Evolutionary conservation across 2,329 filamentous ascomycete species (phyloP), one percentile per base, ranked within the genome.

Genomic region (Cylindrodendrum hubeiense): DNA sequence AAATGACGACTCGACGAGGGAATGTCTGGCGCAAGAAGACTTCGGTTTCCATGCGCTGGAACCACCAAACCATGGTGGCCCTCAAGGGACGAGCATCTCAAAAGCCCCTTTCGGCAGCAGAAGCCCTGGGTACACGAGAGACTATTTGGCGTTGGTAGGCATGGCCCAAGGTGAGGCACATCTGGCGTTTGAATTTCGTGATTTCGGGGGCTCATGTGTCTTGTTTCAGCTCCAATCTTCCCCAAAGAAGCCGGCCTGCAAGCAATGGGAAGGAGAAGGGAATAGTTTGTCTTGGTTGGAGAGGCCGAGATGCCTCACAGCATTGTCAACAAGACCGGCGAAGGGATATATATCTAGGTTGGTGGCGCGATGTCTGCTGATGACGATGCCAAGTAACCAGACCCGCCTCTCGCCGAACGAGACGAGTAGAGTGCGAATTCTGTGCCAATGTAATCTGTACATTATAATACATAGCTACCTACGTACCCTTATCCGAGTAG

Each of bases 161-260:
- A 57, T 41, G 65, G 72, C 66, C 63, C 65, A 73, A 74, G 72
- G 72, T 74, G 72, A 74, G 72, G 68, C 65, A 71, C 49, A 73
- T 67, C 61, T 70, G 72, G 72, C 67, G 71, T 68, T 69, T 67
- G 70, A 63, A 50, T 66, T 74, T 67, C 44, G 62, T 66, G 63
- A 67, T 71, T 71, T 67, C 59, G 64, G 60, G 72, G 68, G 59
- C 72, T 74, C 63, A 74, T 72, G 50, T 63, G 62, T 72, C 63
- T 68, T 73, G 56, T 72, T 67, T 60, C 72, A 73, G 72, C 67
- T 65, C 67, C 56, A 51, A 54, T 60, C 28, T 44, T 66, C 62
- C 46, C 52, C 43, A 60, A 39, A 41, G 30, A 55, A 28, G 58
- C 39, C 34, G 17, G 50, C 24, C 54, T 50, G 22, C 56, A 57